Base-by-base conservation (phyloP, 768 basidiomycete species). In the Tephrocybe sp. region DNA sequence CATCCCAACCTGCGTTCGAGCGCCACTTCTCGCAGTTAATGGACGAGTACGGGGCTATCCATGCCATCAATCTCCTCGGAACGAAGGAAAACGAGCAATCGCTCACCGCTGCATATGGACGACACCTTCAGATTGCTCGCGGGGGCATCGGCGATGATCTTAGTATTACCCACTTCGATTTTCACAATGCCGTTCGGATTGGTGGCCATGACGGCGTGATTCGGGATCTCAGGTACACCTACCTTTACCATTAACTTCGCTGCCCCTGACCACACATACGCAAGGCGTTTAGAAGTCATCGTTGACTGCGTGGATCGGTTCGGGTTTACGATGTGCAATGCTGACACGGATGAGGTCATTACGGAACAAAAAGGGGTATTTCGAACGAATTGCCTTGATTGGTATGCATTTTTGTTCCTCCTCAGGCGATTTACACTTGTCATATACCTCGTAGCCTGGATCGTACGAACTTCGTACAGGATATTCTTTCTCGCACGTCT, bases 1-100 rank as follows among this genome's bases (percentile, higher is more conserved):
- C 94, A 3, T 94, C 94, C 1, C 95, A 98, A 57, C 94, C 94
- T 7, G 97, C 97, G 1, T 99, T 99, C 62, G 91, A 97, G 57
- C 84, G 91, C 31, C 97, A 99, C 69, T 91, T 97, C 50, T 76
- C 84, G 9, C 86, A 92, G 48, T 71, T 98, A 30, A 80, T 87
- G 54, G 86, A 93, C 56, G 86, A 92, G 60, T 98, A 99, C 60
- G 84, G 83, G 3, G 75, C 82, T 0, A 75, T 87, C 13, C 91
- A 99, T 62, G 91, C 86, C 21, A 83, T 98, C 54, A 98, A 97
- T 66, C 76, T 98, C 6, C 80, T 99, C 1, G 93, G 93, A 9
- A 81, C 81, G 30, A 94, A 93, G 64, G 95, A 97, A 64, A 92
- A 94, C 57, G 97, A 99, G 68, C 78, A 88, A 3, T 82, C 78